phyloP scores from a whole-genome alignment of 2,329 filamentous ascomycete genomes.

The Aspergillus eucalypticola region DNA sequence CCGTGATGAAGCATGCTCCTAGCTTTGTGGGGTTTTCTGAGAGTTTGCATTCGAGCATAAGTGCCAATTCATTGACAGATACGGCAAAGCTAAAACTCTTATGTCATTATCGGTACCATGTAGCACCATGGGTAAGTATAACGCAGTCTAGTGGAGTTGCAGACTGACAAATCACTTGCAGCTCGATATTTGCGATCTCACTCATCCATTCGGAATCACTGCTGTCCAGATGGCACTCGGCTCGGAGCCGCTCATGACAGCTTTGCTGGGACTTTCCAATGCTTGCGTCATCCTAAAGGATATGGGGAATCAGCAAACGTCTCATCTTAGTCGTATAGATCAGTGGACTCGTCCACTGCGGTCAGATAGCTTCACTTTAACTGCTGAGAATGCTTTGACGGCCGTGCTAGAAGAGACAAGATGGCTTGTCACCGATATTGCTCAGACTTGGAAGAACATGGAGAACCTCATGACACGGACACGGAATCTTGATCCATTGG shows the following conservation, averaged over 20 bases:
- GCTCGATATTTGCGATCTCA: constrained; percentile 48
- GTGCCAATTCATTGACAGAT: neutral
- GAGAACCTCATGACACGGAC: constrained; percentile 7
- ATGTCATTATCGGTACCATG: constrained; percentile 48
- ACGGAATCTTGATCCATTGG: constrained; percentile 13
- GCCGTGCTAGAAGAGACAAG: constrained; percentile 17
- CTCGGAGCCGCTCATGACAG: constrained; percentile 19
- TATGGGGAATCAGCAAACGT: neutral
- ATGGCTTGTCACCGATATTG: constrained; percentile 19
- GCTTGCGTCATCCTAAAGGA: constrained; percentile 11
- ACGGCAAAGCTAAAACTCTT: constrained; percentile 38
- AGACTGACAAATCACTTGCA: constrained; percentile 15
- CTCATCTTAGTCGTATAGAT: neutral
- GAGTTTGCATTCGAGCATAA: too few species aligned
- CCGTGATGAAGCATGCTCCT: neutral
- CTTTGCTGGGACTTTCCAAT: constrained; percentile 25
- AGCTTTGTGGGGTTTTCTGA: neutral
- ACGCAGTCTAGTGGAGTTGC: neutral
- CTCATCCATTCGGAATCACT: constrained; percentile 45
- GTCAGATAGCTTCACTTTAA: neutral
- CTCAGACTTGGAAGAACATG: constrained; percentile 17
- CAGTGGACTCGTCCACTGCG: neutral
- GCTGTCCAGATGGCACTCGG: constrained; percentile 32
- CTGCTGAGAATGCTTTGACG: constrained; percentile 18
- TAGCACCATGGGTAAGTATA: constrained; percentile 48